Conservation (phyloP, 805 yeast genomes). For the Kodamaea restingae region DNA sequence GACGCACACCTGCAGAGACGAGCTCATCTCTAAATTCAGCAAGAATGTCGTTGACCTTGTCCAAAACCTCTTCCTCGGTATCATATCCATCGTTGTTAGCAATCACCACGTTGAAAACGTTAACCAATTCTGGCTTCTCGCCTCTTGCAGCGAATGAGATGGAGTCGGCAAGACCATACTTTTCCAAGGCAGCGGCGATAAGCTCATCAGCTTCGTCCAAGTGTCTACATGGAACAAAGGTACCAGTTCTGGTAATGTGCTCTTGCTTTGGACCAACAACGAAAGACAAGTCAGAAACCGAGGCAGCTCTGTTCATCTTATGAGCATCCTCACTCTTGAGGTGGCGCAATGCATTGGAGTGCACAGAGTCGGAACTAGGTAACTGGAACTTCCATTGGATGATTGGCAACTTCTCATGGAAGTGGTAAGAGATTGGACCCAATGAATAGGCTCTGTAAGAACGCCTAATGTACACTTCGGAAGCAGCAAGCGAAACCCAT, state of each 20-base stretch:
- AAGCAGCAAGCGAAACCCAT: conserved; percentile 91
- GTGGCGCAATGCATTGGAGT: conserved; percentile 66
- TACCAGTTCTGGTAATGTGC: conserved; percentile 68
- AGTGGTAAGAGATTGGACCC: conserved; percentile 64
- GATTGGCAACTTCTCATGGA: conserved; percentile 56
- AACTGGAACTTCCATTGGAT: conserved; percentile 87
- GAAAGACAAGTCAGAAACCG: conserved; percentile 88
- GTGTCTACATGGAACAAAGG: conserved; percentile 73
- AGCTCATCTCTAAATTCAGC: conserved; percentile 69
- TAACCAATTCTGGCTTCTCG: conserved; percentile 46
- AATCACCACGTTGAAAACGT: conserved; percentile 80
- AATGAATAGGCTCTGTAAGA: conserved; percentile 95
- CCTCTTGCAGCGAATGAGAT: conserved; percentile 33
- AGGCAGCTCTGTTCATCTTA: conserved; percentile 75
- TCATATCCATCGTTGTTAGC: conserved; percentile 69
- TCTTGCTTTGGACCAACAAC: conserved; percentile 67
- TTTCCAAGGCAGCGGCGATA: conserved; percentile 68
- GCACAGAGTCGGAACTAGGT: conserved; percentile 67
- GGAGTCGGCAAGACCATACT: conserved; percentile 50
- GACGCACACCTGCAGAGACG: conserved; percentile 71
- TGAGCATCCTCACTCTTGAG: conserved; percentile 34
- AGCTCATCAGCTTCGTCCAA: conserved; percentile 88
- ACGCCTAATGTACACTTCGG: conserved; percentile 93
- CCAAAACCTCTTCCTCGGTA: conserved; percentile 64
- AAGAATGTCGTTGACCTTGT: conserved; percentile 59